Evolutionary conservation across 176 grass and related monocot genomes (phyloP).

Genomic region (Rhynchospora tenuis): DNA sequence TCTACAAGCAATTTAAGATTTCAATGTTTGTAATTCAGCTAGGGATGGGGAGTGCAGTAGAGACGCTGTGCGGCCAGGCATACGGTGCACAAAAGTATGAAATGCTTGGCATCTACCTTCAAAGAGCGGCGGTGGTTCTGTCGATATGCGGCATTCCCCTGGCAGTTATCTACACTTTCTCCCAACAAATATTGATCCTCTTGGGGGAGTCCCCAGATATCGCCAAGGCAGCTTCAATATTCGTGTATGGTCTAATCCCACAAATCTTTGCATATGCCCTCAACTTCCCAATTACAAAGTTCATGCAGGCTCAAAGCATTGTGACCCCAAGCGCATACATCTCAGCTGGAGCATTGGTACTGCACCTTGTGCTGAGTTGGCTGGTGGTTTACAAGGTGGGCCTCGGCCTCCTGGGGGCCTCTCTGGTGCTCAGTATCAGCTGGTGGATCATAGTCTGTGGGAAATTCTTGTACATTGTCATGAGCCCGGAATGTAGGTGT

Average conservation of each 20-base stretch:
- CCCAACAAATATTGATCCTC: constrained; percentile 25
- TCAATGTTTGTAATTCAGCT: background rate
- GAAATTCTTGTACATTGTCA: constrained; percentile 56
- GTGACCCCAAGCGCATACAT: constrained; percentile 41
- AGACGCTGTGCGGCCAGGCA: constrained; percentile 41
- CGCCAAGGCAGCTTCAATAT: constrained; percentile 30
- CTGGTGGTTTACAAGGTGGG: constrained; percentile 32
- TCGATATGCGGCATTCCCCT: constrained; percentile 44
- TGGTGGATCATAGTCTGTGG: constrained; percentile 55
- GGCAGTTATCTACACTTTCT: constrained; percentile 47
- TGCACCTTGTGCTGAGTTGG: constrained; percentile 44
- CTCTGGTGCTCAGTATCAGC: constrained; percentile 48
- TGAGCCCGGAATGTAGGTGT: constrained; percentile 31
- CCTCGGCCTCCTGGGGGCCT: constrained; percentile 50
- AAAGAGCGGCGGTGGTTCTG: constrained; percentile 35
- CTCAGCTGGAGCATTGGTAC: background rate
- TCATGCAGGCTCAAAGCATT: constrained; percentile 47
- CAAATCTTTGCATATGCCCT: constrained; percentile 44
- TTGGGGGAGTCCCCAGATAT: constrained; percentile 39
- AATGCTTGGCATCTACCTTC: constrained; percentile 38
- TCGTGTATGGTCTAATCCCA: constrained; percentile 35
- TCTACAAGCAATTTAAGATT: background rate
- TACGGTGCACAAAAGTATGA: constrained; percentile 35
- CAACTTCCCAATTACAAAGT: constrained; percentile 52
- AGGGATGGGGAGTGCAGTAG: constrained; percentile 41